phyloP scores from a whole-genome alignment of 108 stramenopile species.

The Cyclotella atomus region DNA sequence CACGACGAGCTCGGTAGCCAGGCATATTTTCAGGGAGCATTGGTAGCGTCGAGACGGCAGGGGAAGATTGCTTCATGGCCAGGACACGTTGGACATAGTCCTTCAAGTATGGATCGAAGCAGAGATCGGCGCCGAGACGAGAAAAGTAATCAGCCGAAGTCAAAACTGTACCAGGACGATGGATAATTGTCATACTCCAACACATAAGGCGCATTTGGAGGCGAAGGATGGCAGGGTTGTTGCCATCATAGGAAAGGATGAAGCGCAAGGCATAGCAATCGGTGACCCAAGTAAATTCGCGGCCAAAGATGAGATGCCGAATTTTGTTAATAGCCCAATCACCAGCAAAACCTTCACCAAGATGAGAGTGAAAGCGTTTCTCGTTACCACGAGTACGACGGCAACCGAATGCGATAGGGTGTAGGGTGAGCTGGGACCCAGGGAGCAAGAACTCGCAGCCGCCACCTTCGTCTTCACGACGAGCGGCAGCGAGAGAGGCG shows the following conservation, averaged over 20 bases:
- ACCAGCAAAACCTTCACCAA: slow-evolving; percentile 15
- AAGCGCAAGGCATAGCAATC: slow-evolving; percentile 18
- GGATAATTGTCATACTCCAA: slow-evolving; percentile 10
- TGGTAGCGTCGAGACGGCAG: not conserved
- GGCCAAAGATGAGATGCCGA: slow-evolving; percentile 1
- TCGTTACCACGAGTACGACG: not conserved
- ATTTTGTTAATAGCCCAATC: slow-evolving; percentile 9
- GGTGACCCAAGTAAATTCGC: slow-evolving; percentile 6
- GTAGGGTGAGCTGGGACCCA: not conserved
- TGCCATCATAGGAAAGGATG: slow-evolving; percentile 15
- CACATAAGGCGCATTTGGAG: slow-evolving; percentile 27
- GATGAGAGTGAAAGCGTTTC: slow-evolving; percentile 6
- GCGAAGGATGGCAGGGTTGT: slow-evolving; percentile 11
- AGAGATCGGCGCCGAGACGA: not conserved
- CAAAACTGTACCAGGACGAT: not conserved
- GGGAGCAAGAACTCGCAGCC: slow-evolving; percentile 5
- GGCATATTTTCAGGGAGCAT: slow-evolving; percentile 27
- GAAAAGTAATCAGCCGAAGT: slow-evolving; percentile 15
- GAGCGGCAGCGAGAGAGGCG: not conserved
- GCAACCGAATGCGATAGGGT: slow-evolving; percentile 8
- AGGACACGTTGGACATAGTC: not conserved
- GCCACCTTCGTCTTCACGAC: not conserved
- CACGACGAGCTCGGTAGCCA: not conserved
- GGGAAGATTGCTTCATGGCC: not conserved
- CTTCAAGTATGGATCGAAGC: slow-evolving; percentile 16